Percentiles rank a stretch among this genome's conserved stretches.
Evolutionary conservation across 352 stramenopile genomes (phyloP).

Genomic region (Globisporangium polare): DNA sequence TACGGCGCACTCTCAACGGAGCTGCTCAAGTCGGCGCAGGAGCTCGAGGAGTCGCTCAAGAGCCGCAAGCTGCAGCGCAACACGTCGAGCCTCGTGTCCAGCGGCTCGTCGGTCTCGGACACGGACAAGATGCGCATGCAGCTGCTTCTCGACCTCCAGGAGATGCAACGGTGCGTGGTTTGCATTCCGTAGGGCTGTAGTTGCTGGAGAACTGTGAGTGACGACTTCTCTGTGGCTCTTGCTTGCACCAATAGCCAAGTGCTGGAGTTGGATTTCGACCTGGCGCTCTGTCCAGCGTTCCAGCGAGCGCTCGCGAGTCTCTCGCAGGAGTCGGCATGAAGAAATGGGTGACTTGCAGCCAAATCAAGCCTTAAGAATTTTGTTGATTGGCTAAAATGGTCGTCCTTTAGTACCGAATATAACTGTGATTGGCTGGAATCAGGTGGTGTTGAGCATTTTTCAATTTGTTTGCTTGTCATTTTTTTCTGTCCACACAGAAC

Average conservation of each 20-base stretch:
- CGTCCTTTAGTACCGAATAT: not conserved
- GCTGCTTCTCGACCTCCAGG: slow-evolving; percentile 67
- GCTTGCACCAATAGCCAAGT: slow-evolving; percentile 37
- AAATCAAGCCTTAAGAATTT: not conserved
- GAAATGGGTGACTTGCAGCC: not conserved
- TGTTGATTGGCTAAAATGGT: slow-evolving; percentile 20
- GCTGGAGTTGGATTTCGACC: slow-evolving; percentile 36
- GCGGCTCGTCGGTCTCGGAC: slow-evolving; percentile 48
- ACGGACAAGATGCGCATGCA: slow-evolving; percentile 87
- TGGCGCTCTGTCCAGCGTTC: slow-evolving; percentile 32
- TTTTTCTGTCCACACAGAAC: not conserved
- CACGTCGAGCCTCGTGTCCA: slow-evolving; percentile 15
- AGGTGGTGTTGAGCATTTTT: slow-evolving; percentile 10
- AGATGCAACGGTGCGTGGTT: slow-evolving; percentile 55
- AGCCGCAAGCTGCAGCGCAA: slow-evolving; percentile 80
- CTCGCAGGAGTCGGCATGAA: slow-evolving; percentile 1
- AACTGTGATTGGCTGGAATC: slow-evolving; percentile 41
- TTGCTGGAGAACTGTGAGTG: slow-evolving; percentile 1
- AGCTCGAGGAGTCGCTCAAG: slow-evolving; percentile 86
- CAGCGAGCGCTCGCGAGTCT: slow-evolving; percentile 18
- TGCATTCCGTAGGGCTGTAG: not conserved
- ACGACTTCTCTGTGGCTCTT: not conserved
- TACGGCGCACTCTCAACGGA: slow-evolving; percentile 70
- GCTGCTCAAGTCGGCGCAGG: slow-evolving; percentile 67
- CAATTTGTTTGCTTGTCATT: slow-evolving; percentile 1